Evolutionary conservation across 2,329 filamentous ascomycete genomes (phyloP), one percentile per base, ranked within the genome.

Genomic region (Penicillium digitatum): DNA sequence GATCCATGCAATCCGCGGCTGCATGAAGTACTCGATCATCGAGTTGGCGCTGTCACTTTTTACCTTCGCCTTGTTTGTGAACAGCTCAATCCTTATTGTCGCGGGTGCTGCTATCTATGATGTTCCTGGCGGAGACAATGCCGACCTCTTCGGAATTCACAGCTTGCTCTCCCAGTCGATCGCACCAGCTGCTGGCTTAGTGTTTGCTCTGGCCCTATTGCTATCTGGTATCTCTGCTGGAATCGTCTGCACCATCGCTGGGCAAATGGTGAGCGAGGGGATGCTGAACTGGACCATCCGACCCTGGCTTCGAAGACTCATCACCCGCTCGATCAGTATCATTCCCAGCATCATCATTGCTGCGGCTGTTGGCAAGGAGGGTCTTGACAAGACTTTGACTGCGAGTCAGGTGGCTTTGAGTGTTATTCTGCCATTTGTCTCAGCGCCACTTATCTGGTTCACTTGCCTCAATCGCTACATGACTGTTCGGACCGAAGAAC

Each of bases 251-350:
- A 95, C 91, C 1, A 94, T 95, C 62, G 83, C 90, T 0, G 90
- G 90, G 0, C 90, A 95, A 71, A 94, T 95, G 86, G 87, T 95
- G 22, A 87, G 85, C 59, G 90, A 95, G 70, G 90, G 90, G 7
- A 89, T 90, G 57, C 72, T 95, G 42, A 83, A 84, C 44, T 91
- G 89, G 88, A 83, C 75, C 5, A 73, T 92, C 31, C 79, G 80
- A 57, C 90, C 90, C 0, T 95, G 90, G 90, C 66, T 92, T 10
- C 86, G 90, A 2, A 82, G 90, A 11, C 80, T 95, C 4, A 73
- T 93, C 47, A 95, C 90, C 0, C 82, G 90, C 26, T 83, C 81
- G 47, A 89, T 95, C 69, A 90, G 87, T 66, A 91, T 95, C 69
- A 86, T 86, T 1, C 90, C 90, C 0, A 87, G 83, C 56, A 90